phyloP scores from a whole-genome alignment of 768 basidiomycete species.

The Phaeolepiota aurea region DNA sequence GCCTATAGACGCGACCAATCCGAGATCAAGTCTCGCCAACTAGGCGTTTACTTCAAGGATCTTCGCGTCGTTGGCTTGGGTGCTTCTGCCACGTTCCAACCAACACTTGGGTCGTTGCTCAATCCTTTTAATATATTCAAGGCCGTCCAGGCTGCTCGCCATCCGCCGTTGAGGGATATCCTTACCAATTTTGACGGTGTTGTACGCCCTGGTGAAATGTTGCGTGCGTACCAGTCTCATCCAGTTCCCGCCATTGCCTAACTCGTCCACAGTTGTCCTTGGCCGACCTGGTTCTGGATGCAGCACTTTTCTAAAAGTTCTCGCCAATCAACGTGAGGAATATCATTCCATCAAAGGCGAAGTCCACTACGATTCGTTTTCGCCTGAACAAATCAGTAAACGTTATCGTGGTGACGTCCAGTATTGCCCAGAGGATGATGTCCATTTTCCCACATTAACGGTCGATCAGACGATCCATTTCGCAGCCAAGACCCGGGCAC shows the following conservation, averaged over 20 bases:
- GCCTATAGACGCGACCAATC: constrained; percentile 34
- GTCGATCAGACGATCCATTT: constrained; percentile 71
- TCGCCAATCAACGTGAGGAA: constrained; percentile 68
- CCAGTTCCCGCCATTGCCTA: neutral
- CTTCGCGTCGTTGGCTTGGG: constrained; percentile 56
- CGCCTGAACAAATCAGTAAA: constrained; percentile 51
- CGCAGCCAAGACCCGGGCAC: constrained; percentile 60
- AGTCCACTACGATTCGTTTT: constrained; percentile 69
- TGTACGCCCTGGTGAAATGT: constrained; percentile 68
- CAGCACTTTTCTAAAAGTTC: constrained; percentile 72
- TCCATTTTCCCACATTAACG: constrained; percentile 79
- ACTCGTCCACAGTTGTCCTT: constrained; percentile 54
- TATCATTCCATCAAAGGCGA: constrained; percentile 63
- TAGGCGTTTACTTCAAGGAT: constrained; percentile 54
- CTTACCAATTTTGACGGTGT: constrained; percentile 57
- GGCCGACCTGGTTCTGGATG: constrained; percentile 85
- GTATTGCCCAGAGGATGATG: constrained; percentile 80
- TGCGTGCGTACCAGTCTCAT: constrained; percentile 39
- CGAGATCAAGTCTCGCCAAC: constrained; percentile 41
- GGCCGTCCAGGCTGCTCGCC: constrained; percentile 35
- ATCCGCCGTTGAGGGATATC: constrained; percentile 59
- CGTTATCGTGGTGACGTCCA: constrained; percentile 74
- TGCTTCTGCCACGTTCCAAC: constrained; percentile 41
- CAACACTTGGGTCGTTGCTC: constrained; percentile 56
- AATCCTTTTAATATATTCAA: constrained; percentile 40